Conservation (phyloP, 306 rosid genomes). For the Parietaria judaica region DNA sequence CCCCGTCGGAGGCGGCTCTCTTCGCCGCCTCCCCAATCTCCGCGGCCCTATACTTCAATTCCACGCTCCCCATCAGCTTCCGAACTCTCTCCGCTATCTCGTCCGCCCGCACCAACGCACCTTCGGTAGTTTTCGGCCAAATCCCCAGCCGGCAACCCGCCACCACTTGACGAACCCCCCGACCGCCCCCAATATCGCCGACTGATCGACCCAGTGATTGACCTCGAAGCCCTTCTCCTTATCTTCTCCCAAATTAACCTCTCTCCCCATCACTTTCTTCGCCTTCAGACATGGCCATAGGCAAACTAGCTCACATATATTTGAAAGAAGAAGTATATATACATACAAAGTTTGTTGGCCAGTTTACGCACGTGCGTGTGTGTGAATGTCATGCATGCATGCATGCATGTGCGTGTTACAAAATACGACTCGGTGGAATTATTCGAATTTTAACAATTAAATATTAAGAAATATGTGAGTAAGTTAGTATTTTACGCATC, state of each 20-base stretch:
- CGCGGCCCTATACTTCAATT: neutral
- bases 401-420: too few relatives aligned
- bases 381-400: too few relatives aligned
- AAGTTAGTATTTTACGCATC: too few relatives aligned
- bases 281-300: neutral
- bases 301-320: too few relatives aligned
- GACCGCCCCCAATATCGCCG: neutral
- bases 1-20: neutral
- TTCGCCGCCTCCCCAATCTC: neutral
- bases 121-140: neutral
- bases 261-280: neutral
- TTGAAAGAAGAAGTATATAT: too few relatives aligned
- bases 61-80: slow-evolving; percentile 6
- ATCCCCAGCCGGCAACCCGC: neutral
- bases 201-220: neutral
- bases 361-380: too few relatives aligned
- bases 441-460: too few relatives aligned
- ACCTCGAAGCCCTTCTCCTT: slow-evolving; percentile 1
- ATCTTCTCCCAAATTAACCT: neutral
- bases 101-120: neutral
- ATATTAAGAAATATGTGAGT: too few relatives aligned
- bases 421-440: too few relatives aligned
- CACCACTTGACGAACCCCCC: neutral
- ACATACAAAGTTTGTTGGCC: too few relatives aligned
- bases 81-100: neutral